These are phyloP conservation scores for Lepidium sativum DNA, from an alignment of 345 rosid genomes.

Conservation along the genomic window DNA sequence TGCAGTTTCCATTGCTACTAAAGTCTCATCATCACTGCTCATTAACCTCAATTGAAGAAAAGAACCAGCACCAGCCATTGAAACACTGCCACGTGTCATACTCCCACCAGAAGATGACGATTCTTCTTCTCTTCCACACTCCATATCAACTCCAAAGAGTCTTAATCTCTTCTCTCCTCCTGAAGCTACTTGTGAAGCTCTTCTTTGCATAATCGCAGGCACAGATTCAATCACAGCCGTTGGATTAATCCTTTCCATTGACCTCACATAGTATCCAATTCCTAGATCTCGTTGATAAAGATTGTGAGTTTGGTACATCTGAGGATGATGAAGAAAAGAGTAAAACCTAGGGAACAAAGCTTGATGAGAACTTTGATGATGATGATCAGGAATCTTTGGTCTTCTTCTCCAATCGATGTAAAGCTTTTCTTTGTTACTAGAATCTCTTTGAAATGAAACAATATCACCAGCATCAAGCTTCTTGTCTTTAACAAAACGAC, in stretches of 20 bases:
- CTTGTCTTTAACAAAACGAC: conserved; percentile 96
- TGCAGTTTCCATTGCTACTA: conserved; percentile 17
- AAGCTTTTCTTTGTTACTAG: conserved; percentile 45
- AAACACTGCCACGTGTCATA: conserved; percentile 19
- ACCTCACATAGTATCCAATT: conserved; percentile 23
- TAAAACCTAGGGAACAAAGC: conserved; percentile 52
- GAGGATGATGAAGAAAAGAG: conserved; percentile 40
- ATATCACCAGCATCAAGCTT: conserved; percentile 86
- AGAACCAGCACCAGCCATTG: conserved; percentile 23
- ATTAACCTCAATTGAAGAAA: conserved; percentile 24
- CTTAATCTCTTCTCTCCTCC: conserved; percentile 47
- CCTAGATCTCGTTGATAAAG: conserved; percentile 29
- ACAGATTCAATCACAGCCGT: conserved; percentile 32
- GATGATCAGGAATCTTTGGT: conserved; percentile 39
- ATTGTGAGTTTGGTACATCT: conserved; percentile 8
- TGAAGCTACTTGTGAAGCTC: not conserved
- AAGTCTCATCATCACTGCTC: conserved; percentile 25
- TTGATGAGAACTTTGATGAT: conserved; percentile 21
- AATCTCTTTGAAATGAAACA: conserved; percentile 76
- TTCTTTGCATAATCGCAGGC: conserved; percentile 23
- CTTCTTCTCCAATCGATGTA: conserved; percentile 86
- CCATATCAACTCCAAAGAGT: conserved; percentile 72
- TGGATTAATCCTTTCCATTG: conserved; percentile 18
- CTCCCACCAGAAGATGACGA: conserved; percentile 20
- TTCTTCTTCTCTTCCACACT: conserved; percentile 33